phyloP scores from a whole-genome alignment of 768 basidiomycete species.

The Mrakia hoshinonis region DNA sequence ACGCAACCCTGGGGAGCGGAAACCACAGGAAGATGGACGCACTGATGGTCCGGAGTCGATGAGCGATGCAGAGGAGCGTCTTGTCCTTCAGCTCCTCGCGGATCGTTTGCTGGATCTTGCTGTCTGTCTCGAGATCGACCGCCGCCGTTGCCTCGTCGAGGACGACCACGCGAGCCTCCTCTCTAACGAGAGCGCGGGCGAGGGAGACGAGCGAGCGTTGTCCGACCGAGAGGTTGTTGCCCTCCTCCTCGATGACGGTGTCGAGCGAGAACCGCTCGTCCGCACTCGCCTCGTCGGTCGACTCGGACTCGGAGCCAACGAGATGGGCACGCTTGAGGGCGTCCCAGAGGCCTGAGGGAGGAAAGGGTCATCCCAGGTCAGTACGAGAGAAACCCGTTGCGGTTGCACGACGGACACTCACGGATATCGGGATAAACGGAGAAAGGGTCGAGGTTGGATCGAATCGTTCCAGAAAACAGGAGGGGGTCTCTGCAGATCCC shows the following conservation, averaged over 20 bases:
- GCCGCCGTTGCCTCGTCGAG: constrained; percentile 28
- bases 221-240: constrained; percentile 64
- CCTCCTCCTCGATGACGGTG: constrained; percentile 75
- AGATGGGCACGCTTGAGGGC: constrained; percentile 80
- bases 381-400: background rate
- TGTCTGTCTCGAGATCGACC: constrained; percentile 45
- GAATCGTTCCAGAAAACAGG: constrained; percentile 47
- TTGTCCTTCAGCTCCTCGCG: constrained; percentile 46
- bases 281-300: constrained; percentile 29
- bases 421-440: constrained; percentile 62
- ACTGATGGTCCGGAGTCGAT: constrained; percentile 30
- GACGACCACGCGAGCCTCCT: constrained; percentile 43
- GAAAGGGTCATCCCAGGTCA: background rate
- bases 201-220: constrained; percentile 70
- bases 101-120: constrained; percentile 55
- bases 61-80: constrained; percentile 47
- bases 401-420: background rate
- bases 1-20: background rate
- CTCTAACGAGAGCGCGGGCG: constrained; percentile 79
- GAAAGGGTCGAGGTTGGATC: constrained; percentile 87
- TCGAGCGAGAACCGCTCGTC: constrained; percentile 67
- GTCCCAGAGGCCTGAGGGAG: constrained; percentile 58
- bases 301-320: constrained; percentile 46
- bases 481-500: background rate
- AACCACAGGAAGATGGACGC: background rate